Percentiles rank a stretch among this genome's conserved stretches.
phyloP scores from a whole-genome alignment of 805 yeast genomes.

The Yamadazyma kitorensis region DNA sequence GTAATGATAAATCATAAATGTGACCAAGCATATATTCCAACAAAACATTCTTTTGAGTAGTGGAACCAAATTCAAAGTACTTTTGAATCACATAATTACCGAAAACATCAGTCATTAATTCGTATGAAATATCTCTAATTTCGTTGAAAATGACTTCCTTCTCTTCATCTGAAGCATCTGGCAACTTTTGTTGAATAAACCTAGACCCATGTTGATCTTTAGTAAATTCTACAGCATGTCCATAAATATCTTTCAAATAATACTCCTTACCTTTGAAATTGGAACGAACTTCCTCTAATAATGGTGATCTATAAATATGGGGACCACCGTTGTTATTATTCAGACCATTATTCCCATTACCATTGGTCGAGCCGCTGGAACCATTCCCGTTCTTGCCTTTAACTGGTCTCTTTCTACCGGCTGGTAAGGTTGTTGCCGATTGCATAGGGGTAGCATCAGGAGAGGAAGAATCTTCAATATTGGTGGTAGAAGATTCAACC shows the following conservation, averaged over 20 bases:
- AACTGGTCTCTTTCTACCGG: background rate
- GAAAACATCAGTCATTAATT: slow-evolving; percentile 92
- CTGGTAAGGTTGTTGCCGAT: slow-evolving; percentile 7
- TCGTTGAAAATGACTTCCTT: slow-evolving; percentile 83
- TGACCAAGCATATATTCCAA: slow-evolving; percentile 72
- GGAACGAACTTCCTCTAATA: slow-evolving; percentile 80
- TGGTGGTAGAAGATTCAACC: slow-evolving; percentile 4
- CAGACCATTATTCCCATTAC: slow-evolving; percentile 5
- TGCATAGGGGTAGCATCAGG: slow-evolving; percentile 1
- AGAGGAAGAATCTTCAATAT: slow-evolving; percentile 4
- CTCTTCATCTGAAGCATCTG: slow-evolving; percentile 59
- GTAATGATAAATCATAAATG: slow-evolving; percentile 73
- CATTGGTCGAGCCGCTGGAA: slow-evolving; percentile 3
- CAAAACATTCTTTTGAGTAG: slow-evolving; percentile 64
- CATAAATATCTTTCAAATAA: slow-evolving; percentile 70
- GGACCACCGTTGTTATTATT: slow-evolving; percentile 18
- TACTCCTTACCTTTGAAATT: slow-evolving; percentile 57
- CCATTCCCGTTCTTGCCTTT: slow-evolving; percentile 3
- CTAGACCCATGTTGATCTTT: slow-evolving; percentile 97
- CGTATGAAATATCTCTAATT: slow-evolving; percentile 68
- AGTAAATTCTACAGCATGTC: slow-evolving; percentile 86
- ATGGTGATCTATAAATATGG: slow-evolving; percentile 69
- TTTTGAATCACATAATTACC: slow-evolving; percentile 97
- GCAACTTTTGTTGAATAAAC: slow-evolving; percentile 87
- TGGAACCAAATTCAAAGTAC: slow-evolving; percentile 79